These are phyloP conservation scores for Zizania palustris DNA, from an alignment of 202 grass and related monocot genomes.

Conservation along the genomic window DNA sequence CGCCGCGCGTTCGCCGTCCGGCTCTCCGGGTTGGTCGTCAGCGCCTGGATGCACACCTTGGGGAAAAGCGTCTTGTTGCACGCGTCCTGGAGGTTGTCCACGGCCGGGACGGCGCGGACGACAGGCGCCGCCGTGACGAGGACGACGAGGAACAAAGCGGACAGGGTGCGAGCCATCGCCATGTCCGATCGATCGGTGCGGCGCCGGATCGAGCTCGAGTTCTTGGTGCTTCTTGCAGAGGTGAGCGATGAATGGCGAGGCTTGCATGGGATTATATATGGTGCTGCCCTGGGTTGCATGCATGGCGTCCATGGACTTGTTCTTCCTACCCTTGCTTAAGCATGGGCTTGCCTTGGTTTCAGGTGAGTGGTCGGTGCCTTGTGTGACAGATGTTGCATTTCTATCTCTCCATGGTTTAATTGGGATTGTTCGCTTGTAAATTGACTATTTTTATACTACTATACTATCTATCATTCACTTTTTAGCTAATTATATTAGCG, in stretches of 20 bases:
- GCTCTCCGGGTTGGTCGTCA: slow-evolving; percentile 48
- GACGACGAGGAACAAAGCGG: slow-evolving; percentile 22
- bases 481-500: no score
- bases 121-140: background rate
- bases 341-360: slow-evolving; percentile 30
- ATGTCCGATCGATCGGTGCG: background rate
- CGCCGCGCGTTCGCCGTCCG: slow-evolving; percentile 34
- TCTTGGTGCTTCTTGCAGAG: background rate
- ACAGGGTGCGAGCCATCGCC: background rate
- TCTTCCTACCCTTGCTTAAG: background rate
- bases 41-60: slow-evolving; percentile 41
- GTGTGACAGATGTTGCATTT: slow-evolving; percentile 32
- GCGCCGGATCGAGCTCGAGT: background rate
- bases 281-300: background rate
- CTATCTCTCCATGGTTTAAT: background rate
- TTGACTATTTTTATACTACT: no score
- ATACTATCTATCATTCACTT: no score
- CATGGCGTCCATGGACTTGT: slow-evolving; percentile 23
- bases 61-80: slow-evolving; percentile 64
- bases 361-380: slow-evolving; percentile 29
- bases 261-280: slow-evolving; percentile 22
- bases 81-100: slow-evolving; percentile 37
- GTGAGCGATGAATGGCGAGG: background rate
- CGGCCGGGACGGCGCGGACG: no score
- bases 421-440: no score